phyloP scores from a whole-genome alignment of 139 green algal genomes.

The Chlorokybus atmophyticus region DNA sequence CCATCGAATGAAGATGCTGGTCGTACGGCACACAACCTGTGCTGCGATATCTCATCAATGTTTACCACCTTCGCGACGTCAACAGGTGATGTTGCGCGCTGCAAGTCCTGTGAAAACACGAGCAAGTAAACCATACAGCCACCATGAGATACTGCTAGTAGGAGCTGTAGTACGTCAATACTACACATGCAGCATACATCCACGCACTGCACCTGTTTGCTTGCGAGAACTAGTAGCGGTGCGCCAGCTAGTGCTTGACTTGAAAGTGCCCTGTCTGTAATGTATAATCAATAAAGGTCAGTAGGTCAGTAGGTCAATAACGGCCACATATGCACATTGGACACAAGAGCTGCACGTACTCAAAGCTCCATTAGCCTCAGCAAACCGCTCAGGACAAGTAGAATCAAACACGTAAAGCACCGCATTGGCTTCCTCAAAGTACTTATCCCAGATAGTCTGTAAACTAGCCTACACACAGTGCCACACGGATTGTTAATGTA shows the following conservation, averaged over 20 bases:
- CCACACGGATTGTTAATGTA: no score
- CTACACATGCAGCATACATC: no score
- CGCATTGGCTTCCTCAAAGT: slow-evolving; percentile 81
- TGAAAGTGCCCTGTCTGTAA: slow-evolving; percentile 40
- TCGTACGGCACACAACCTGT: no score
- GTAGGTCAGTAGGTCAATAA: no score
- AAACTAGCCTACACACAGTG: no score
- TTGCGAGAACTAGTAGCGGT: slow-evolving; percentile 78
- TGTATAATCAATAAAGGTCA: no score
- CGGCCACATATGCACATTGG: no score
- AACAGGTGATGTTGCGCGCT: slow-evolving; percentile 21
- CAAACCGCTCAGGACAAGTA: slow-evolving; percentile 23
- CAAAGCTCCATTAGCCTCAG: slow-evolving; percentile 20
- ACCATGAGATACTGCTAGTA: no score
- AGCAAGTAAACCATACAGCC: slow-evolving; percentile 34
- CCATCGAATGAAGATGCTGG: no score
- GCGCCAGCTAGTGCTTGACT: slow-evolving; percentile 53
- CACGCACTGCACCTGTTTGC: slow-evolving; percentile 69
- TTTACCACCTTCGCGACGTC: background rate
- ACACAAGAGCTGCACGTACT: slow-evolving; percentile 4
- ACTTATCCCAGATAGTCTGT: slow-evolving; percentile 91
- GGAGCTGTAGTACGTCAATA: no score
- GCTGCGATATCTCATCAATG: no score
- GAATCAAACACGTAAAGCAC: slow-evolving; percentile 81
- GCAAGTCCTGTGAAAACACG: slow-evolving; percentile 40